Evolutionary conservation across 768 basidiomycete species (phyloP), one percentile per base, ranked within the genome.

Genomic region (Leccinum boreale): DNA sequence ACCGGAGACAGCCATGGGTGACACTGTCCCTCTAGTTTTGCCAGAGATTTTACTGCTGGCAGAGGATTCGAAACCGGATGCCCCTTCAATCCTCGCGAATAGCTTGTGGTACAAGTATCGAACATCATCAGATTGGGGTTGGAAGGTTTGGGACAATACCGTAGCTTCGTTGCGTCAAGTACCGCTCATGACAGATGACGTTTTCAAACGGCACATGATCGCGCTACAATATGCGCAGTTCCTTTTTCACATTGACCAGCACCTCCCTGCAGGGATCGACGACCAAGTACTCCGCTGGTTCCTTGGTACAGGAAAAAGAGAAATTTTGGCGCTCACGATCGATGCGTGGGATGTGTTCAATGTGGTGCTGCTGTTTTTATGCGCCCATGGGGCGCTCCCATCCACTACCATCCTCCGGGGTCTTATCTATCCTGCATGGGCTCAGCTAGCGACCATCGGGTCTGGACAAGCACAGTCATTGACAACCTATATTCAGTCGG

Each of bases 111-210:
- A 89, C 71, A 88, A 89, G 67, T 92, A 92, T 63, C 84, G 87
- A 45, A 83, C 82, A 15, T 82, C 89, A 0, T 65, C 72, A 14
- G 82, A 90, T 63, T 92, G 90, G 89, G 89, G 82, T 2, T 87
- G 84, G 84, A 87, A 86, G 63, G 87, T 88, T 19, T 92, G 90
- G 90, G 89, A 92, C 67, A 92, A 89, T 64, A 84, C 86, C 1
- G 78, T 93, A 46, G 83, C 87, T 6, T 86, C 85, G 52, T 75
- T 93, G 46, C 87, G 85, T 45, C 86, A 88, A 67, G 78, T 89
- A 46, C 83, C 86, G 6, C 70, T 72, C 46, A 81, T 87, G 77
- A 78, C 78, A 15, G 63, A 76, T 4, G 84, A 85, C 56, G 57
- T 68, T 7, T 67, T 71, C 53, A 77, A 73, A 24, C 81, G 82